Conservation (phyloP, 495 filamentous ascomycete species). For the Hyaloscypha finlandica region DNA sequence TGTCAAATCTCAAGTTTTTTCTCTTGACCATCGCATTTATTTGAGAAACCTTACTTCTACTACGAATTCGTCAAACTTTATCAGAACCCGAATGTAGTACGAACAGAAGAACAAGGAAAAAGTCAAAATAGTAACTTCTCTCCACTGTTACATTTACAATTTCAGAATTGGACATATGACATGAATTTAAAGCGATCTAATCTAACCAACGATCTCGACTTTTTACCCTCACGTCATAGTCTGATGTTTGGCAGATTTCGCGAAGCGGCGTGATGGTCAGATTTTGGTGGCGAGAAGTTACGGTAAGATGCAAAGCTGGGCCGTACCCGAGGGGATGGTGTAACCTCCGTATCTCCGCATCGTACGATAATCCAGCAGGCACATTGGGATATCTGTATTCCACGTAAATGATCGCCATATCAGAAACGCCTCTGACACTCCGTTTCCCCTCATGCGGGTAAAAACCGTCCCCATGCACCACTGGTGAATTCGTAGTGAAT, state of each 20-base stretch:
- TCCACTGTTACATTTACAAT: not conserved
- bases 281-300: not conserved
- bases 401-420: not conserved
- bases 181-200: not conserved
- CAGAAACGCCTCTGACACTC: no score
- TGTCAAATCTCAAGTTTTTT: not conserved
- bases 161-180: not conserved
- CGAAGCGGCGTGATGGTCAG: constrained; percentile 13
- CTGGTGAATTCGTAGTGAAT: no score
- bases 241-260: not conserved
- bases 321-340: not conserved
- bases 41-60: no score
- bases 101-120: no score
- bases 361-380: not conserved
- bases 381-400: not conserved
- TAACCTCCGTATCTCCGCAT: not conserved
- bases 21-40: no score
- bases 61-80: no score
- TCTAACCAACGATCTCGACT: not conserved
- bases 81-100: no score
- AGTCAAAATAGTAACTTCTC: not conserved
- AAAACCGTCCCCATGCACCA: no score
- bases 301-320: not conserved
- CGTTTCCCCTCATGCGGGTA: no score
- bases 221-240: not conserved